Base-by-base conservation (phyloP, 2,329 filamentous ascomycete genomes). In the Cladophialophora bantiana region DNA sequence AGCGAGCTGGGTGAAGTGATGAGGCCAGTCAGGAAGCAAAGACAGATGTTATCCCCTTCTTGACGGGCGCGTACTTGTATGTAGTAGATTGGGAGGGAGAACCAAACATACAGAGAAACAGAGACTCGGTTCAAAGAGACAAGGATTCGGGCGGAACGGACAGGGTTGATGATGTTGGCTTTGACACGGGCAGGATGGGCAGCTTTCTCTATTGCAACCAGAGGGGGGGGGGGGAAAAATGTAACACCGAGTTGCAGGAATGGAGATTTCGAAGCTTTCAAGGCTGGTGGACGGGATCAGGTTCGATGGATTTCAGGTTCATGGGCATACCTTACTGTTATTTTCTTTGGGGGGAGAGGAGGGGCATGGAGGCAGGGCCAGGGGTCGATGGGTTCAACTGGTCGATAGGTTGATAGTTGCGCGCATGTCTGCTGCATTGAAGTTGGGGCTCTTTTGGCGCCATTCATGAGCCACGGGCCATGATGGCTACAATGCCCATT, bases 181-280 rank as follows among this genome's bases (percentile, higher is more conserved):
- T 48, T 50, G 45, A 50, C 45, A 50, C 45, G 26, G 10, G 45
- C 45, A 20, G 45, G 45, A 50, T 50, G 45, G 45, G 10, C 20
- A 12, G 6, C 45, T 20, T n/a, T 50, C 18, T 26, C 18, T 50
- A 26, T 26, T 12, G 7, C 7, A 13, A 9, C 20, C 18, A 50
- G 45, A 20, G 18, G 4, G 3, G 26, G 18, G 4, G 3, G 26
- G 3, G 45, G 26, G 20, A 26, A 50, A 48, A 26, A 12, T 31
- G 20, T 12, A 50, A 50, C 13, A 20, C 45, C 45, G 45, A 12
- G 45, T 26, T 26, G 26, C 45, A 7, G 45, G 45, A 31, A 26
- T 50, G 45, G 18, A 50, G 45, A 31, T 26, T 50, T 50, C 15
- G 4, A n/a, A 20, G 20, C 18, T 26, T 18, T 26, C 26, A 26